Conservation (phyloP, 306 rosid species). For the Rosa lucieae region DNA sequence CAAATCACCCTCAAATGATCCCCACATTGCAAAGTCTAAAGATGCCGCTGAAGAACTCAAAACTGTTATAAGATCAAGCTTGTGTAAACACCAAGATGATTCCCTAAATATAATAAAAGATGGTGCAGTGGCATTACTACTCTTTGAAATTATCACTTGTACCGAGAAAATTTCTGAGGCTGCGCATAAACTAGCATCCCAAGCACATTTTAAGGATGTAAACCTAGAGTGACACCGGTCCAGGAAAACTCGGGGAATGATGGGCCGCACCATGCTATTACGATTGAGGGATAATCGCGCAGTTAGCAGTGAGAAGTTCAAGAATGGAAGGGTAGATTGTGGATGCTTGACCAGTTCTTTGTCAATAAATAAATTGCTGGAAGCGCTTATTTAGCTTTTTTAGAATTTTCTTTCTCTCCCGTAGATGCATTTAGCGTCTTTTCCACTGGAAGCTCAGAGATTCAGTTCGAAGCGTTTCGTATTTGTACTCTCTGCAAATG, state of each 20-base stretch:
- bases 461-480: neutral
- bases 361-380: constrained; percentile 1
- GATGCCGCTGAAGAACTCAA: constrained; percentile 16
- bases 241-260: neutral
- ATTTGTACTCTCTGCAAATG: neutral
- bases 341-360: neutral
- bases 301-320: neutral
- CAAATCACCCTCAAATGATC: neutral
- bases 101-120: constrained; percentile 12
- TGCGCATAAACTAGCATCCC: constrained; percentile 17
- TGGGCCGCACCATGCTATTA: constrained; percentile 4
- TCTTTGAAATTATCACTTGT: constrained; percentile 15
- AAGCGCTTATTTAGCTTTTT: neutral
- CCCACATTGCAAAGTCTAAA: constrained; percentile 17
- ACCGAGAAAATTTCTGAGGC: constrained; percentile 17
- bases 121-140: constrained; percentile 23
- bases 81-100: constrained; percentile 7
- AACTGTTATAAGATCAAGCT: constrained; percentile 15
- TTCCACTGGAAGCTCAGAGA: constrained; percentile 4
- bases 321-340: neutral
- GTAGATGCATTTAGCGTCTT: neutral
- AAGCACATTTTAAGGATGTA: constrained; percentile 15
- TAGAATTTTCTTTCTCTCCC: neutral
- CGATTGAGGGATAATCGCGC: neutral
- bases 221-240: constrained; percentile 19